Conservation (phyloP, 2,329 filamentous ascomycete species). For the Aspergillus candidus region DNA sequence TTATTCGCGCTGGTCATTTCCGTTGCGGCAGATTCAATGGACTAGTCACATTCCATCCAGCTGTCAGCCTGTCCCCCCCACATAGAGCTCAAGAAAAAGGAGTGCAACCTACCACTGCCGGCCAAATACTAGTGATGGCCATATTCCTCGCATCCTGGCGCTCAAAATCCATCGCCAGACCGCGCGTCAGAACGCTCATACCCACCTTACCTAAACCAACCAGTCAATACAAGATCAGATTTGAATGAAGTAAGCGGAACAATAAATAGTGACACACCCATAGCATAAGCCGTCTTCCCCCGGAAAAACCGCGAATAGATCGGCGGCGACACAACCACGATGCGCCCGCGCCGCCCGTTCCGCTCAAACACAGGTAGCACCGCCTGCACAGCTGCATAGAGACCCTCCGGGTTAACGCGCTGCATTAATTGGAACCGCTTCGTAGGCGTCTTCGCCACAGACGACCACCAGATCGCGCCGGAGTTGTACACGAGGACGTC, state of each 20-base stretch:
- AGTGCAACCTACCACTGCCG: constrained; percentile 57
- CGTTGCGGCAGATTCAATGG: constrained; percentile 72
- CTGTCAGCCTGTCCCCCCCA: no score
- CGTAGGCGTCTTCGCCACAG: constrained; percentile 64
- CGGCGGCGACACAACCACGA: constrained; percentile 75
- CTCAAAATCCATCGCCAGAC: constrained; percentile 73
- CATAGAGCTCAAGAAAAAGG: background rate
- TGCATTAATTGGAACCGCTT: constrained; percentile 77
- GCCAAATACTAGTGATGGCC: constrained; percentile 79
- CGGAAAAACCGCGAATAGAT: constrained; percentile 81
- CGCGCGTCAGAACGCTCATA: constrained; percentile 77
- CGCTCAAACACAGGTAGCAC: constrained; percentile 59
- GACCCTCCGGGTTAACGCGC: constrained; percentile 64
- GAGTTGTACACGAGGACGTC: constrained; percentile 78
- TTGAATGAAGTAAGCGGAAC: background rate
- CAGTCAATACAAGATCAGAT: background rate
- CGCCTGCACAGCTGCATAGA: constrained; percentile 67
- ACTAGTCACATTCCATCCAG: constrained; percentile 26
- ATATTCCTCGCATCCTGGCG: constrained; percentile 60
- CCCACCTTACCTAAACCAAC: constrained; percentile 57
- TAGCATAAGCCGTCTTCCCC: constrained; percentile 79
- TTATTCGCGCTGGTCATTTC: constrained; percentile 45
- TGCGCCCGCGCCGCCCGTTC: constrained; percentile 52
- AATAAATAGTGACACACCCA: constrained; percentile 35
- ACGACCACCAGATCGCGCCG: constrained; percentile 79